Conservation (phyloP, 495 filamentous ascomycete species). For the Neurospora sp. region DNA sequence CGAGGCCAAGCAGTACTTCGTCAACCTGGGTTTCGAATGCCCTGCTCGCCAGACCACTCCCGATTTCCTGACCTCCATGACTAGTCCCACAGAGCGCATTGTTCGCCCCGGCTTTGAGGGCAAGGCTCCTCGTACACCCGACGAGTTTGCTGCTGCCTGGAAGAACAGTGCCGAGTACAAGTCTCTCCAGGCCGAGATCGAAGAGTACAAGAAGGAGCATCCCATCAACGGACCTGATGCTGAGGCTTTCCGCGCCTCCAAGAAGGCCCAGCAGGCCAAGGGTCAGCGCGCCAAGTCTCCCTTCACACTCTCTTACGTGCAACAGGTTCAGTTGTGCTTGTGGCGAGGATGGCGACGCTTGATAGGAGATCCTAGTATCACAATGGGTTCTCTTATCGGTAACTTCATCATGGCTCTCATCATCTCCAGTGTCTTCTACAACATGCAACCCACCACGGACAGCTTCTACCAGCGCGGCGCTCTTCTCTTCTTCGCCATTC, state of each 20-base stretch:
- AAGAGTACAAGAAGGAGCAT: conserved; percentile 52
- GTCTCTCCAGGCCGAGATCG: conserved; percentile 57
- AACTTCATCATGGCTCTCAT: conserved; percentile 69
- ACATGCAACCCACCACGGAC: conserved; percentile 48
- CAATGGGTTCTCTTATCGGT: conserved; percentile 57
- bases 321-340: conserved; percentile 66
- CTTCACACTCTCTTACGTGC: conserved; percentile 61
- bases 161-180: conserved; percentile 59
- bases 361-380: conserved; percentile 59
- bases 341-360: conserved; percentile 63
- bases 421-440: conserved; percentile 73
- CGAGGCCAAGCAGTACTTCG: conserved; percentile 58
- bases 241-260: conserved; percentile 58
- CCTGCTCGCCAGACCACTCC: conserved; percentile 63
- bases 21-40: conserved; percentile 65
- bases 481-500: conserved; percentile 77
- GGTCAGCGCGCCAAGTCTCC: conserved; percentile 54
- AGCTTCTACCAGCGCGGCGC: conserved; percentile 75
- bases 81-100: conserved; percentile 56
- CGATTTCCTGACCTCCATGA: conserved; percentile 75
- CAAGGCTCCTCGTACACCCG: conserved; percentile 57
- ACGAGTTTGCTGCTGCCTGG: conserved; percentile 69
- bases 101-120: conserved; percentile 54
- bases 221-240: conserved; percentile 55
- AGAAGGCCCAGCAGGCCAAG: conserved; percentile 54